phyloP scores from a whole-genome alignment of 129 eudicot genomes.

The Artemisia tridentata region DNA sequence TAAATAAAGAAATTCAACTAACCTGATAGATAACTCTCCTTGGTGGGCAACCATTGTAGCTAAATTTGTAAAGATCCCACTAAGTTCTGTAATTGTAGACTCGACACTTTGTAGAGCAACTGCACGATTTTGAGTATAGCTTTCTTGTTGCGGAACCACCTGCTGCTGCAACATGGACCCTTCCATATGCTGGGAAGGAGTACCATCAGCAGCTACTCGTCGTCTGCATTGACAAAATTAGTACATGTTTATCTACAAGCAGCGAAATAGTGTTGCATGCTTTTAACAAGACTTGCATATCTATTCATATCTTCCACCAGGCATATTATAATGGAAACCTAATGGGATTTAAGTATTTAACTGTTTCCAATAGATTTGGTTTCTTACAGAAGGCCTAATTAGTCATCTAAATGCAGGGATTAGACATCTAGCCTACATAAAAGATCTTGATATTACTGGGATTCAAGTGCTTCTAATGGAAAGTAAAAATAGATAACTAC shows the following conservation, averaged over 20 bases:
- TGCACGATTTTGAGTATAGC: constrained; percentile 44
- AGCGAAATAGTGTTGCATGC: neutral
- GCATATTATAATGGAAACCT: neutral
- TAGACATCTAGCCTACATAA: too few species aligned
- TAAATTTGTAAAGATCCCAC: constrained; percentile 77
- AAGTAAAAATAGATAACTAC: neutral
- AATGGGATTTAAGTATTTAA: neutral
- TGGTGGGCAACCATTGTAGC: constrained; percentile 86
- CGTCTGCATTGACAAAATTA: constrained; percentile 44
- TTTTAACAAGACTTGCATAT: neutral
- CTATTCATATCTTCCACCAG: constrained; percentile 2
- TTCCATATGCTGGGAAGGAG: constrained; percentile 60
- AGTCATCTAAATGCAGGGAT: too few species aligned
- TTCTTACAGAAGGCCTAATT: neutral
- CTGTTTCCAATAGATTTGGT: neutral
- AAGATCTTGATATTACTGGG: too few species aligned
- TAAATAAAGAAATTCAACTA: constrained; percentile 5
- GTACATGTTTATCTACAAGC: neutral
- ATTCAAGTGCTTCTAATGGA: neutral
- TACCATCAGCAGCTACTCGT: constrained; percentile 53
- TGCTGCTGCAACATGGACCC: constrained; percentile 75
- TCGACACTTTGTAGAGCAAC: constrained; percentile 81
- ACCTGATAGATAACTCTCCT: constrained; percentile 88
- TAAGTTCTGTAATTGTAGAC: constrained; percentile 74
- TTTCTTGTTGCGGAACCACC: constrained; percentile 67